Conservation (phyloP, 73 alveolate species). For the Paramecium sexaurelia region DNA sequence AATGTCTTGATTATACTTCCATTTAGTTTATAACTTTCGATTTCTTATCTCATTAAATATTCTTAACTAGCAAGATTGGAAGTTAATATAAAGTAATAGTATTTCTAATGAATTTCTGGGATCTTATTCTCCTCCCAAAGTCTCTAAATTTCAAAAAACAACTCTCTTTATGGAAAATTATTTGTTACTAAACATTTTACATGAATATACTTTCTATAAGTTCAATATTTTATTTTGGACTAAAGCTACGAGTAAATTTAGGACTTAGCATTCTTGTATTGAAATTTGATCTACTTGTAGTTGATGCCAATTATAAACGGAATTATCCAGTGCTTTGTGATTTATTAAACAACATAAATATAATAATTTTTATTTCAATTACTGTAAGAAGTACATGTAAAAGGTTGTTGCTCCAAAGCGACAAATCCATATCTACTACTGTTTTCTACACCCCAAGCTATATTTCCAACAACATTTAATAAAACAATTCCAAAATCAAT, state of each 20-base stretch:
- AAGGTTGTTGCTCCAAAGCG: background rate
- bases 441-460: background rate
- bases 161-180: background rate
- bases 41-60: background rate
- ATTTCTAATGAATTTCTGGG: background rate
- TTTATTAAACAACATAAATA: background rate
- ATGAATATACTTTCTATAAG: background rate
- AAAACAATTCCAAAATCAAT: background rate
- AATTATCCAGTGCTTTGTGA: background rate
- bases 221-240: background rate
- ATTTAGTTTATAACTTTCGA: background rate
- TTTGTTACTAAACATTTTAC: background rate
- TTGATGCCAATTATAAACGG: background rate
- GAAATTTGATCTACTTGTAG: background rate
- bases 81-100: background rate
- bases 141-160: background rate
- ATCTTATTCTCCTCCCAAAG: background rate
- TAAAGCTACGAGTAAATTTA: background rate
- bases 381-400: background rate
- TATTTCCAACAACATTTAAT: background rate
- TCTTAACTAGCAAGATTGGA: background rate
- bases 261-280: conserved; percentile 7
- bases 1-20: background rate
- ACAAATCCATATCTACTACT: conserved; percentile 24
- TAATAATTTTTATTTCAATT: background rate